Evolutionary conservation across 2,329 filamentous ascomycete genomes (phyloP), one percentile per base, ranked within the genome.

Genomic region (Talaromyces sp.): DNA sequence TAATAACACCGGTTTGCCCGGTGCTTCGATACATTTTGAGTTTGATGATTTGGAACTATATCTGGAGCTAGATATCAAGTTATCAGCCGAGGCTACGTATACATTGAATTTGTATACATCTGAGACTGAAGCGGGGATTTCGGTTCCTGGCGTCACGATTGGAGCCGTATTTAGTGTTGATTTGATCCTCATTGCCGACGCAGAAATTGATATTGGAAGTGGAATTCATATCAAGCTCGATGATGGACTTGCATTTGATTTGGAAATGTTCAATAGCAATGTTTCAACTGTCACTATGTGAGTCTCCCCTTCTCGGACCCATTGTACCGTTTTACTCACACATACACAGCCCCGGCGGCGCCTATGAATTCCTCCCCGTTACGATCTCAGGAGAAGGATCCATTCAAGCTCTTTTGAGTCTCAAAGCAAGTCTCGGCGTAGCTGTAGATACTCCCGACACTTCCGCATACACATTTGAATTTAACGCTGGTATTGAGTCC

Each of bases 301-400:
- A 80, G 84, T 75, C 11, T 11, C 31, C 24, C 4, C 14, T 19
- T 58, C 10, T 2, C 9, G 27, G 16, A 9, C 27, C 2, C 2
- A 9, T 16, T 19, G 19, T 37, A 27, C 9, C 39, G 24, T 6
- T 24, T 11, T 56, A 16, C 52, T 39, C n/a, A 37, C 13, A 1
- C 35, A 22, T 62, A 10, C 60, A 45, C 63, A 86, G 83, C 52
- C 80, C 83, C 3, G 84, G 84, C 6, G 85, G 82, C 0, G 72
- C 79, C 14, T 87, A 86, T 66, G 84, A 86, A 64, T 86, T 86
- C 64, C 79, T 87, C 1, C 85, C 85, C 0, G 82, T 87, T 3
- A 83, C 77, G 0, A 73, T 87, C 37, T 73, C 80, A 66, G 80
- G 76, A 35, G 78, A 77, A n/a, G 79, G 68, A 7, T 63, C 68